Conservation (phyloP, 139 green algal species). For the Chlorella sorokiniana region DNA sequence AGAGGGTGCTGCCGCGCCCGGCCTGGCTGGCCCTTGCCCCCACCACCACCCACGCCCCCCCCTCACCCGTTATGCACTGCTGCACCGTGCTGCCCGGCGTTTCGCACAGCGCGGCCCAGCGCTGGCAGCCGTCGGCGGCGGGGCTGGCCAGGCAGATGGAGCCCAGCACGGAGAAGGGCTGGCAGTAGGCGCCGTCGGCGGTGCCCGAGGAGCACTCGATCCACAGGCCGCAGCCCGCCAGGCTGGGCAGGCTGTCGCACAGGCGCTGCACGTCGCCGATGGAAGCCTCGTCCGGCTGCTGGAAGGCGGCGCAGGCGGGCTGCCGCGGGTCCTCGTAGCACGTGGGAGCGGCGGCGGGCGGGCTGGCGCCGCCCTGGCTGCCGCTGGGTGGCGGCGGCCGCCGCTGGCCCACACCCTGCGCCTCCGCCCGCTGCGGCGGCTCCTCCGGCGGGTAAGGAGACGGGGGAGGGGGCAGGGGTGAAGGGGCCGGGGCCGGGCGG, state of each 20-base stretch:
- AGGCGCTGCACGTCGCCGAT: slow-evolving; percentile 13
- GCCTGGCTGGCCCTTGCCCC: too few species aligned
- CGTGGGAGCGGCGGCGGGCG: background rate
- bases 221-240: slow-evolving; percentile 43
- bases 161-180: slow-evolving; percentile 33
- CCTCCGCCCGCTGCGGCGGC: too few species aligned
- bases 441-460: too few species aligned
- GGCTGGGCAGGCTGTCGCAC: slow-evolving; percentile 33
- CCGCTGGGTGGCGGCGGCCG: background rate
- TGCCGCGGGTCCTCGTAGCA: slow-evolving; percentile 32
- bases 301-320: slow-evolving; percentile 10
- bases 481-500: too few species aligned
- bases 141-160: slow-evolving; percentile 32
- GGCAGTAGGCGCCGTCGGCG: slow-evolving; percentile 28
- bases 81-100: slow-evolving; percentile 22
- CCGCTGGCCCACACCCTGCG: background rate
- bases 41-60: background rate
- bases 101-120: slow-evolving; percentile 37
- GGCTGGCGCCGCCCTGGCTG: background rate
- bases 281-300: background rate
- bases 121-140: slow-evolving; percentile 22
- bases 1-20: too few species aligned
- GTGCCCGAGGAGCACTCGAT: background rate
- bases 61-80: slow-evolving; percentile 32
- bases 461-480: background rate